Percentiles rank a stretch among this genome's conserved stretches.
Evolutionary conservation across 352 stramenopile species (phyloP).

Genomic region (Globisporangium irregulare): DNA sequence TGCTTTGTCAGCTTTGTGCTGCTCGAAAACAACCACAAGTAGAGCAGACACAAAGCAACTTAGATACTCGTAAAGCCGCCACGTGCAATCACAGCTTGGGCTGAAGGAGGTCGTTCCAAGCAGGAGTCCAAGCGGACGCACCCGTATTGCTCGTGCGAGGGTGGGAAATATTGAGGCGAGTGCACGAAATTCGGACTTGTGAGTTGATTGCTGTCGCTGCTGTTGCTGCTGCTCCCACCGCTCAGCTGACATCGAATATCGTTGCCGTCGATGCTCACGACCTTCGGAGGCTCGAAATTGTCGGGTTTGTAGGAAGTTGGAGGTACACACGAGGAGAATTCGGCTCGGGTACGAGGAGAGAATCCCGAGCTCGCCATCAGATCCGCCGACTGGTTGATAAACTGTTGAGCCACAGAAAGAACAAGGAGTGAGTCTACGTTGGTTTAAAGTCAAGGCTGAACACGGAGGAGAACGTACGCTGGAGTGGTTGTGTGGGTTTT

Average conservation of each 20-base stretch:
- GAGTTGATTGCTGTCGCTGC: background rate
- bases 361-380: conserved; percentile 54
- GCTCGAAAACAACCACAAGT: conserved; percentile 10
- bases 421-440: conserved; percentile 10
- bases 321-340: conserved; percentile 42
- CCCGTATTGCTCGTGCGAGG: conserved; percentile 37
- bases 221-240: background rate
- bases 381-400: conserved; percentile 64
- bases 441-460: conserved; percentile 1
- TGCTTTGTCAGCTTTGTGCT: conserved; percentile 40
- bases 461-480: conserved; percentile 34
- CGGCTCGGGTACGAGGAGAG: conserved; percentile 38
- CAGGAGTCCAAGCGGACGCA: conserved; percentile 5
- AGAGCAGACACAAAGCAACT: background rate
- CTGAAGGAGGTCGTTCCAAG: no score
- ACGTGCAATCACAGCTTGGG: background rate
- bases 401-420: conserved; percentile 25
- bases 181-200: conserved; percentile 10
- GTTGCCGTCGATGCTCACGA: conserved; percentile 51
- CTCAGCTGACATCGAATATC: conserved; percentile 29
- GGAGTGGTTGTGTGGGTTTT: conserved; percentile 76
- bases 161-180: conserved; percentile 21
- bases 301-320: conserved; percentile 40
- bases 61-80: background rate
- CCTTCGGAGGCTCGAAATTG: conserved; percentile 38